Percentiles rank a stretch among this genome's conserved stretches.
Evolutionary conservation across 352 stramenopile species (phyloP).

Genomic region (Elongisporangium undulatum): DNA sequence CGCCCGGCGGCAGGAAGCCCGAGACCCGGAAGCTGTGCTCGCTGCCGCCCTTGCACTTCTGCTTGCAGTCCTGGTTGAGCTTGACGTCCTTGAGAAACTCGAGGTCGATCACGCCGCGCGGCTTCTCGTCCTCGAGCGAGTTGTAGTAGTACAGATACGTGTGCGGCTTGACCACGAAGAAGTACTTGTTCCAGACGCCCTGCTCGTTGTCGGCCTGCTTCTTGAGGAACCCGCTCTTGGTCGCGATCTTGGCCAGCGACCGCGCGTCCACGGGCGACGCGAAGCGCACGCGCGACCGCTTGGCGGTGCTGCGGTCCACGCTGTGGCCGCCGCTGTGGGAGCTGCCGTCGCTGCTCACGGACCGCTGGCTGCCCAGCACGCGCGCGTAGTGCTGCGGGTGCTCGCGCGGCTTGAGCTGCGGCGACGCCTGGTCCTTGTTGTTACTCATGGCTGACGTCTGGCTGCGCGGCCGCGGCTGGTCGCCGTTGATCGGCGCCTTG

Average conservation of each 20-base stretch:
- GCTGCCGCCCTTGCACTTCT: slow-evolving; percentile 59
- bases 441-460: background rate
- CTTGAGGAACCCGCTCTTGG: slow-evolving; percentile 52
- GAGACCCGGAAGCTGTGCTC: slow-evolving; percentile 70
- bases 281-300: slow-evolving; percentile 57
- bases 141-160: slow-evolving; percentile 88
- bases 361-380: slow-evolving; percentile 3
- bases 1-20: slow-evolving; percentile 40
- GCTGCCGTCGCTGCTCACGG: slow-evolving; percentile 2
- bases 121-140: slow-evolving; percentile 45
- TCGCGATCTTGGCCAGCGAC: slow-evolving; percentile 37
- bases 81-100: slow-evolving; percentile 77
- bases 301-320: slow-evolving; percentile 14
- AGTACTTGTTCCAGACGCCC: slow-evolving; percentile 76
- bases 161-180: slow-evolving; percentile 67
- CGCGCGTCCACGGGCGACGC: slow-evolving; percentile 38
- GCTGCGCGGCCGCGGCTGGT: slow-evolving; percentile 5
- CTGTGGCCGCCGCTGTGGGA: slow-evolving; percentile 2
- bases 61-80: slow-evolving; percentile 68
- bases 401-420: slow-evolving; percentile 18
- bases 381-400: slow-evolving; percentile 5
- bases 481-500: slow-evolving; percentile 9
- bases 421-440: slow-evolving; percentile 7
- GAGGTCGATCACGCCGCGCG: slow-evolving; percentile 72
- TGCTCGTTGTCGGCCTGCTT: slow-evolving; percentile 82